Evolutionary conservation across 257 asterid genomes (phyloP), one percentile per base, ranked within the genome.

Genomic region (Thymus quinquecostatus): DNA sequence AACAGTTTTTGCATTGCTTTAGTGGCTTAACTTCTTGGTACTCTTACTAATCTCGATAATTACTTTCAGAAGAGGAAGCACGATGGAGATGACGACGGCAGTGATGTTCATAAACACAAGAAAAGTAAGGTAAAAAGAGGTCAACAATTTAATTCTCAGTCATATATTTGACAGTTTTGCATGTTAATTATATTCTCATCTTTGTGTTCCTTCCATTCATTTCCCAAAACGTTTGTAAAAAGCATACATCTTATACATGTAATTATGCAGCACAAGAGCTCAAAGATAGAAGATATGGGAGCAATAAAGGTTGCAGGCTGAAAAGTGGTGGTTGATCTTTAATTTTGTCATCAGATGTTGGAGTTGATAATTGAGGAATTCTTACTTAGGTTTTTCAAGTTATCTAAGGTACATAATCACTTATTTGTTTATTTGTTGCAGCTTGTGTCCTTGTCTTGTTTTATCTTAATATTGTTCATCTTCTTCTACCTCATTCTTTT

Each of bases 231-330:
- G 3, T 71, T 47, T 71, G 72, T 60, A 40, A 47, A n/a, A 70
- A 78, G 70, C 38, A 40, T 75, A 72, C 77, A 51, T 50, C 74
- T 84, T 79, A 77, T 72, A 68, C 68, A 64, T 86, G 58, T 65
- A 76, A 81, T 48, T 63, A 64, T 80, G 90, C 97, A 91, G 97
- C 99, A 89, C 82, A 94, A 85, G 88, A 89, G 96, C 90, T 87
- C 96, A 82, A 94, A 86, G 87, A 84, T 94, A 34, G 97, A 91
- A 68, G 97, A 94, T 82, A 81, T 89, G 86, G 91, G 95, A 77
- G 91, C 90, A 76, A 86, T 93, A 78, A 90, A 77, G 88, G 96
- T 87, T 76, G 97, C 94, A 61, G 90, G 97, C 82, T 92, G 94
- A 92, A 62, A 82, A 76, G 68, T 78, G 82, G 83, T 64, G 65